phyloP scores from a whole-genome alignment of 1,284 basidiomycete species.

The Cystobasidiaceae sp. region DNA sequence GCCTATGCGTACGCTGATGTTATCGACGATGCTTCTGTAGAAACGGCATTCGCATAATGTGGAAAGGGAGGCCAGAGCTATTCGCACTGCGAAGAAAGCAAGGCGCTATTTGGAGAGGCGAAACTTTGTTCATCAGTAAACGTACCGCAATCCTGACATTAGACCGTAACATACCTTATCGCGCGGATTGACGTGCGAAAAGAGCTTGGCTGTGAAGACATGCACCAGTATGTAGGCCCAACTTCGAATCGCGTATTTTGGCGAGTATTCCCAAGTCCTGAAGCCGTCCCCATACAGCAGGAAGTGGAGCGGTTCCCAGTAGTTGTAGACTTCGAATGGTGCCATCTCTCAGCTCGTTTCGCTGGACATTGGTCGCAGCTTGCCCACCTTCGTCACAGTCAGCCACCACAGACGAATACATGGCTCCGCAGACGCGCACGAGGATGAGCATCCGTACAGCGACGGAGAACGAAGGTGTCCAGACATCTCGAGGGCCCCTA shows the following conservation, averaged over 20 bases:
- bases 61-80: conserved; percentile 68
- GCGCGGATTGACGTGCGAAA: conserved; percentile 45
- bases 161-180: conserved; percentile 51
- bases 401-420: conserved; percentile 82
- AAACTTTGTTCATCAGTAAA: too few species aligned
- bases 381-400: conserved; percentile 92
- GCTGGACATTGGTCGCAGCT: too few species aligned
- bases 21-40: conserved; percentile 72
- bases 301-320: conserved; percentile 82
- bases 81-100: conserved; percentile 81
- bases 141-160: not conserved
- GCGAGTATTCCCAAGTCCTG: conserved; percentile 97
- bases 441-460: conserved; percentile 79
- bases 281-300: conserved; percentile 54
- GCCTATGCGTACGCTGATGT: conserved; percentile 80
- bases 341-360: too few species aligned
- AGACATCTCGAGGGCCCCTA: conserved; percentile 54
- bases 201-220: conserved; percentile 47
- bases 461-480: conserved; percentile 72
- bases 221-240: conserved; percentile 88
- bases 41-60: conserved; percentile 77
- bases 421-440: conserved; percentile 75
- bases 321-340: conserved; percentile 95
- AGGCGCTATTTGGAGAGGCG: conserved; percentile 56
- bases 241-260: conserved; percentile 80